Conservation (phyloP, 495 filamentous ascomycete species). For the Apiosordaria backusii region DNA sequence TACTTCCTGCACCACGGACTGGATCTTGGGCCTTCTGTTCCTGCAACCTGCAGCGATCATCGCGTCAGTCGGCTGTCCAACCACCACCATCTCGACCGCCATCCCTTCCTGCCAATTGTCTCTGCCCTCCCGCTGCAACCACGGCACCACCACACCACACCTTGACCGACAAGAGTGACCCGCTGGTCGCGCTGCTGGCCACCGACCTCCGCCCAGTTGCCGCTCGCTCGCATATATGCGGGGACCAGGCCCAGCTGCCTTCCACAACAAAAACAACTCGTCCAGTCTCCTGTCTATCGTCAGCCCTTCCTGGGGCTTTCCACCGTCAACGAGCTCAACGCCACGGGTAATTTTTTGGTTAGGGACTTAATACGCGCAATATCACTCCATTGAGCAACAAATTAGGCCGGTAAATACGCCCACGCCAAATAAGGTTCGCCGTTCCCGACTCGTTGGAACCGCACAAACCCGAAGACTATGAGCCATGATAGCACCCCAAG, state of each 20-base stretch:
- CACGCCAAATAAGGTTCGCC: neutral
- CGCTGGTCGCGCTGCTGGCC: constrained; percentile 6
- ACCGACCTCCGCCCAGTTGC: constrained; percentile 11
- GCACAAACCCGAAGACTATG: constrained; percentile 15
- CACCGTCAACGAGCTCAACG: constrained; percentile 14
- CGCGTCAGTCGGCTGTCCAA: constrained; percentile 7
- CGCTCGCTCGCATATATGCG: constrained; percentile 26
- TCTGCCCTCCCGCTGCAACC: constrained; percentile 5
- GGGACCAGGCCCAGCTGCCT: constrained; percentile 13
- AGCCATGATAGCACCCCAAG: constrained; percentile 23
- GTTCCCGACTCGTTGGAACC: neutral
- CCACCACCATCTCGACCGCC: constrained; percentile 6
- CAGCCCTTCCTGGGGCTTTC: constrained; percentile 11
- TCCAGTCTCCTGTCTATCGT: constrained; percentile 6
- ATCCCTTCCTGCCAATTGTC: neutral
- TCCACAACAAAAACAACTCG: constrained; percentile 17
- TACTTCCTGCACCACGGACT: neutral
- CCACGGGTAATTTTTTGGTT: constrained; percentile 26
- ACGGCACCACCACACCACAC: neutral
- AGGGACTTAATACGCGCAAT: constrained; percentile 23
- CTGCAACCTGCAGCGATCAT: constrained; percentile 14
- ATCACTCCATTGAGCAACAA: constrained; percentile 23
- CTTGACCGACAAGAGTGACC: constrained; percentile 23
- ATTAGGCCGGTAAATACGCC: constrained; percentile 10
- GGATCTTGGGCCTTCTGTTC: constrained; percentile 13